These are phyloP conservation scores for Papiliotrema terrestris DNA, from an alignment of 1,284 basidiomycete genomes.

Conservation along the genomic window DNA sequence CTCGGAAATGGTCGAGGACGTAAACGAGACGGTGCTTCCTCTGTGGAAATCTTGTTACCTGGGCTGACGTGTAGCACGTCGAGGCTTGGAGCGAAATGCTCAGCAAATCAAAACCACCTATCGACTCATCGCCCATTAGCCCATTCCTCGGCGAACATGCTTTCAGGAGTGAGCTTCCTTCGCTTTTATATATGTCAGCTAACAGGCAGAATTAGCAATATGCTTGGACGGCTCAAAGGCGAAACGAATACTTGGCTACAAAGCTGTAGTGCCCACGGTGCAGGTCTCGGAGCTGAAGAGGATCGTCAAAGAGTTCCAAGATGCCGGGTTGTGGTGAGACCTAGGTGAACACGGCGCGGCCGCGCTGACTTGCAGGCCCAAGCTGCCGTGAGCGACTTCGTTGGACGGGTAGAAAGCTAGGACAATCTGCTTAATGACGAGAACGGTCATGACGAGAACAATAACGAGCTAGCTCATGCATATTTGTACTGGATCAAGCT, in stretches of 20 bases:
- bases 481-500: too few relatives aligned
- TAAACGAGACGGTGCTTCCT: slow-evolving; percentile 64
- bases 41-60: not conserved
- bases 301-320: slow-evolving; percentile 44
- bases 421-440: too few relatives aligned
- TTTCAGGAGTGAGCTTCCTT: slow-evolving; percentile 35
- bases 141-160: slow-evolving; percentile 77
- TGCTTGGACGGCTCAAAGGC: slow-evolving; percentile 45
- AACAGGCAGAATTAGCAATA: slow-evolving; percentile 62
- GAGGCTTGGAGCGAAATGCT: slow-evolving; percentile 82
- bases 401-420: too few relatives aligned
- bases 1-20: slow-evolving; percentile 73
- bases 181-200: slow-evolving; percentile 6
- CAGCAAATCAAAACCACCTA: slow-evolving; percentile 65
- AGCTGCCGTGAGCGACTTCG: not conserved
- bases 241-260: slow-evolving; percentile 60
- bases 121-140: slow-evolving; percentile 68
- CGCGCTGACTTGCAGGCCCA: not conserved
- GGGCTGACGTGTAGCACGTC: slow-evolving; percentile 56
- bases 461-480: too few relatives aligned
- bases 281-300: slow-evolving; percentile 34
- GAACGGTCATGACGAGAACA: too few relatives aligned
- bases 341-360: not conserved
- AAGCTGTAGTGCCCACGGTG: slow-evolving; percentile 58
- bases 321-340: slow-evolving; percentile 42